Percentiles rank a stretch among this genome's conserved stretches.
phyloP scores from a whole-genome alignment of 768 basidiomycete genomes.

The Tephrocybe sp. region DNA sequence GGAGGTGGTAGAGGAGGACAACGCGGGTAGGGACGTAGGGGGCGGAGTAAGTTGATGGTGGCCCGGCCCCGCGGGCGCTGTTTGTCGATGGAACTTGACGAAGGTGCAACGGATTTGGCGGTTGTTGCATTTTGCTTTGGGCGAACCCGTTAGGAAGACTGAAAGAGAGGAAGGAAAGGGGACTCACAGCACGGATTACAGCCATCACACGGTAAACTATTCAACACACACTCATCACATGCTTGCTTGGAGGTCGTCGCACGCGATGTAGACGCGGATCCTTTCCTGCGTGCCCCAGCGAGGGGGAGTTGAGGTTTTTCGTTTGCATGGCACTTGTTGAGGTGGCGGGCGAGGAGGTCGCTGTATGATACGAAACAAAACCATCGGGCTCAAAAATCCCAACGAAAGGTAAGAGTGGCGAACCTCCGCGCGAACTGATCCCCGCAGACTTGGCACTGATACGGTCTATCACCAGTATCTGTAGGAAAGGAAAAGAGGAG shows the following conservation, averaged over 20 bases:
- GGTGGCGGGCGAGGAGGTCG: conserved; percentile 81
- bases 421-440: conserved; percentile 89
- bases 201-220: no score
- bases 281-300: conserved; percentile 55
- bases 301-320: conserved; percentile 54
- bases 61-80: no score
- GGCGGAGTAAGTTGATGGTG: no score
- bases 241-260: conserved; percentile 82
- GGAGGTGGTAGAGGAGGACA: no score
- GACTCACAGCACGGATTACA: no score
- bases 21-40: no score
- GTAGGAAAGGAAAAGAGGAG: conserved; percentile 4
- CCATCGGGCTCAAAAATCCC: neutral
- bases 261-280: conserved; percentile 62
- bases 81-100: no score
- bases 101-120: no score
- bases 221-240: conserved; percentile 75
- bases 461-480: conserved; percentile 90
- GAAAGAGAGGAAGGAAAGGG: no score
- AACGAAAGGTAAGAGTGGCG: neutral
- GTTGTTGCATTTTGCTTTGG: no score
- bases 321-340: conserved; percentile 85
- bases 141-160: no score
- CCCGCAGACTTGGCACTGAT: conserved; percentile 85
- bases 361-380: conserved; percentile 31